Percentiles rank a stretch among this genome's conserved stretches.
These are phyloP conservation scores for Hamigera avellanea DNA, from an alignment of 495 filamentous ascomycete species.

Conservation along the genomic window DNA sequence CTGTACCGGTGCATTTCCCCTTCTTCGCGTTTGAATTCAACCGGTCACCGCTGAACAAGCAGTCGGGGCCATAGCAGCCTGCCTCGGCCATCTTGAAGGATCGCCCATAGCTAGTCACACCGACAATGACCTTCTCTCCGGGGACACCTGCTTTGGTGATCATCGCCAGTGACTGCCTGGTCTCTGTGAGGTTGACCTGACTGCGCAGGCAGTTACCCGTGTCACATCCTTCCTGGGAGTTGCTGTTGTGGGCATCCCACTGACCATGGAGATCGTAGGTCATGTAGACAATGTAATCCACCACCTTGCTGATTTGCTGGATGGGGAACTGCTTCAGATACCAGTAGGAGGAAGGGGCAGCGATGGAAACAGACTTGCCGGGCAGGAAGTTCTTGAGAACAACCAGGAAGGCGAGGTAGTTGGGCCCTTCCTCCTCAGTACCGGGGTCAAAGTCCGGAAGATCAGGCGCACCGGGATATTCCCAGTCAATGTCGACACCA, in stretches of 20 bases:
- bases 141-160: slow-evolving; percentile 41
- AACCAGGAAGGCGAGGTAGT: slow-evolving; percentile 19
- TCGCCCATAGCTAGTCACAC: slow-evolving; percentile 27
- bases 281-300: slow-evolving; percentile 28
- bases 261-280: slow-evolving; percentile 24
- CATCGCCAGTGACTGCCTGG: slow-evolving; percentile 25
- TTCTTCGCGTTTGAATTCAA: neutral
- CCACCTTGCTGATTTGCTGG: slow-evolving; percentile 6
- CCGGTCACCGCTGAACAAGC: slow-evolving; percentile 2
- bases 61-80: slow-evolving; percentile 12
- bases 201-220: slow-evolving; percentile 26
- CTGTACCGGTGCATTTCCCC: neutral
- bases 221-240: slow-evolving; percentile 11
- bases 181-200: slow-evolving; percentile 35
- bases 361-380: slow-evolving; percentile 6
- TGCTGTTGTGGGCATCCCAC: slow-evolving; percentile 22
- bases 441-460: slow-evolving; percentile 25
- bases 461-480: slow-evolving; percentile 28
- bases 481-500: too few relatives aligned
- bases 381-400: neutral
- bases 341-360: slow-evolving; percentile 17
- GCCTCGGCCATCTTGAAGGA: slow-evolving; percentile 24
- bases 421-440: slow-evolving; percentile 10
- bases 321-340: slow-evolving; percentile 22
- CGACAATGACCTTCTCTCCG: slow-evolving; percentile 24